Conservation (phyloP, 2,329 filamentous ascomycete genomes). For the Neoascochyta sp. region DNA sequence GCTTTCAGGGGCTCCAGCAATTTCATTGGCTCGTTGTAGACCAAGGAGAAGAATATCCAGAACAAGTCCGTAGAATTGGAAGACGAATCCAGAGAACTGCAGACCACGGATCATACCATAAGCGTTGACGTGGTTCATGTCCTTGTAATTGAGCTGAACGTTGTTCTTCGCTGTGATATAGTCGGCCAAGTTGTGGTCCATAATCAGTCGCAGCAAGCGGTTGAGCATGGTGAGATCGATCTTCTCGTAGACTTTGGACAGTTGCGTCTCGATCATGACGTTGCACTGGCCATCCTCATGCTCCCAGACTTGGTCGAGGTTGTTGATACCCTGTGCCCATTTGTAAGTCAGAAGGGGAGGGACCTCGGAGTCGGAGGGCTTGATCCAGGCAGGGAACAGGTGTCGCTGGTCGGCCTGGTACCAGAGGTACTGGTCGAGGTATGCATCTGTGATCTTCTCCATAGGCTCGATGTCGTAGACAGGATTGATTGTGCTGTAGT, state of each 20-base stretch:
- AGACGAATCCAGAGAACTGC: constrained; percentile 97
- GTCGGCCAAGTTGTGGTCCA: constrained; percentile 98
- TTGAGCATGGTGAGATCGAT: constrained; percentile 96
- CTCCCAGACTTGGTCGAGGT: constrained; percentile 92
- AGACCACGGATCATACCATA: constrained; percentile 98
- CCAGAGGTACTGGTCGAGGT: constrained; percentile 97
- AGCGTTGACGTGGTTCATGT: constrained; percentile 99
- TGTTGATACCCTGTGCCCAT: constrained; percentile 99
- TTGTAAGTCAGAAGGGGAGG: constrained; percentile 94
- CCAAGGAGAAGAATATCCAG: constrained; percentile 89
- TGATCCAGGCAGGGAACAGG: constrained; percentile 97
- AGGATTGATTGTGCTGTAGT: constrained; percentile 98
- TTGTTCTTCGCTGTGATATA: constrained; percentile 99
- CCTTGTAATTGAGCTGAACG: constrained; percentile 97
- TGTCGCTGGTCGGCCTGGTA: constrained; percentile 98
- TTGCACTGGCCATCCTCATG: constrained; percentile 93
- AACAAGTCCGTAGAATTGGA: constrained; percentile 97
- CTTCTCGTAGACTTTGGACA: constrained; percentile 99
- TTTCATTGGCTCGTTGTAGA: constrained; percentile 93
- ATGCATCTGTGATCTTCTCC: constrained; percentile 98
- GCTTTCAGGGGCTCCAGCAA: constrained; percentile 86
- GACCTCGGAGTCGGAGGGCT: constrained; percentile 96
- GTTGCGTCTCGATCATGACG: constrained; percentile 95
- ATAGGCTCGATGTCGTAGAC: constrained; percentile 99
- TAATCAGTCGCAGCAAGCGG: constrained; percentile 85